phyloP scores from a whole-genome alignment of 1,139 yeast genomes.

The Hansenula lynferdii region DNA sequence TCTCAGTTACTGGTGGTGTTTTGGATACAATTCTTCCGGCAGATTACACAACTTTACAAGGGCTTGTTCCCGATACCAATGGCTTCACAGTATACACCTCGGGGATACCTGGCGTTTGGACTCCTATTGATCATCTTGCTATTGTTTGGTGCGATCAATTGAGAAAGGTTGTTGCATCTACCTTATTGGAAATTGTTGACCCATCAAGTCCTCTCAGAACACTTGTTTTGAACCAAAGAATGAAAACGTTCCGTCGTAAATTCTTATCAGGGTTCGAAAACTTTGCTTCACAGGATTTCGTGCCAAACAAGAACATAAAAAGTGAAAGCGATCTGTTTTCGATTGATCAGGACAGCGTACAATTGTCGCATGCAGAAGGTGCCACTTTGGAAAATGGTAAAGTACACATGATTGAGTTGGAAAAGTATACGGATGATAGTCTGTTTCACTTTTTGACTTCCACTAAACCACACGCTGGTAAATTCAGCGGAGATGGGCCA shows the following conservation, averaged over 20 bases:
- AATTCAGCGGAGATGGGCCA: too few relatives aligned
- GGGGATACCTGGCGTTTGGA: constrained; percentile 90
- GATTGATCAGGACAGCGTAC: neutral
- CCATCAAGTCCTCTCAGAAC: constrained; percentile 40
- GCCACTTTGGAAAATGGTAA: neutral
- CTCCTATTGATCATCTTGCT: constrained; percentile 92
- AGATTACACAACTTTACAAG: constrained; percentile 76
- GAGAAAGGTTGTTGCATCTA: constrained; percentile 55
- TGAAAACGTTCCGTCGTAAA: constrained; percentile 46
- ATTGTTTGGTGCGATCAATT: constrained; percentile 96
- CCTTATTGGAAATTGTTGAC: constrained; percentile 59
- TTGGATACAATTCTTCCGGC: constrained; percentile 85
- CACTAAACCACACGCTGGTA: too few relatives aligned
- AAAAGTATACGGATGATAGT: neutral
- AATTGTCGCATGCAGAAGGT: constrained; percentile 12
- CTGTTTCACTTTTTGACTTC: too few relatives aligned
- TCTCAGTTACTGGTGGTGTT: constrained; percentile 91
- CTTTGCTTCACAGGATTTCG: constrained; percentile 26
- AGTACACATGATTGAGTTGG: neutral
- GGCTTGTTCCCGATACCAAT: constrained; percentile 62
- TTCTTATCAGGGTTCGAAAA: constrained; percentile 60
- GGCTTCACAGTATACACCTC: constrained; percentile 85
- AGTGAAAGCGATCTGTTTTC: too few relatives aligned
- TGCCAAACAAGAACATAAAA: too few relatives aligned
- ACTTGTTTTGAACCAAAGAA: constrained; percentile 44